Base-by-base conservation (phyloP, 2,329 filamentous ascomycete species). In the Colletotrichum aenigma region DNA sequence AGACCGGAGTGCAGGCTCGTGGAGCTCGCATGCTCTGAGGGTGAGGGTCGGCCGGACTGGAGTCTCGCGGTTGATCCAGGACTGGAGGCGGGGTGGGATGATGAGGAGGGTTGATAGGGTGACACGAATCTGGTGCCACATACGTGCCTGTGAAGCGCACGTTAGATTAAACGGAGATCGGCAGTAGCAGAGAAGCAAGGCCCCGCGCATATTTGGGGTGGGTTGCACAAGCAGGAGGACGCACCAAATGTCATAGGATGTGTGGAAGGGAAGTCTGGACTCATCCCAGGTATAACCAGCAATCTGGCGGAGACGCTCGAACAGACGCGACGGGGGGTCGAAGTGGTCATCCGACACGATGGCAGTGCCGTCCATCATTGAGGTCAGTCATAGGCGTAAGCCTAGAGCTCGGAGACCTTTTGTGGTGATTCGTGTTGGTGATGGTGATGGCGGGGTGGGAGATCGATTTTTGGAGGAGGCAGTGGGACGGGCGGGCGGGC, bases 221-320 rank as follows among this genome's bases (percentile, higher is more conserved):
- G 52, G 62, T 55, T 68, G 71, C 70, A 66, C 58, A 62, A 28
- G 71, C 69, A 66, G 48, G 58, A 28, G 8, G 32, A 80, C 85
- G 80, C 87, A 92, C 95, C 96, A 98, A 87, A 96, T 96, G 83
- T 97, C 95, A 85, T 98, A 98, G 80, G 93, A 95, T 66, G 91
- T 90, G 81, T 93, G 92, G 71, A 90, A 87, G 13, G 91, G 91
- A 30, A 84, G 84, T 73, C 81, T 83, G 16, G 90, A 88, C 78
- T 94, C 93, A 83, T 96, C 93, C 94, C 94, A 96, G 8, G 90
- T 91, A 82, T 95, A 96, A 69, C 94, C 94, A 61, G 93, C 89
- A 78, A 96, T 89, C 82, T 95, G 93, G 77, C 91, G 89, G 78
- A 96, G 88, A 66, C 94, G 91, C 83, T 96, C 93, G 79, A 93